phyloP scores from a whole-genome alignment of 2,329 filamentous ascomycete species.

The Ciborinia camelliae region DNA sequence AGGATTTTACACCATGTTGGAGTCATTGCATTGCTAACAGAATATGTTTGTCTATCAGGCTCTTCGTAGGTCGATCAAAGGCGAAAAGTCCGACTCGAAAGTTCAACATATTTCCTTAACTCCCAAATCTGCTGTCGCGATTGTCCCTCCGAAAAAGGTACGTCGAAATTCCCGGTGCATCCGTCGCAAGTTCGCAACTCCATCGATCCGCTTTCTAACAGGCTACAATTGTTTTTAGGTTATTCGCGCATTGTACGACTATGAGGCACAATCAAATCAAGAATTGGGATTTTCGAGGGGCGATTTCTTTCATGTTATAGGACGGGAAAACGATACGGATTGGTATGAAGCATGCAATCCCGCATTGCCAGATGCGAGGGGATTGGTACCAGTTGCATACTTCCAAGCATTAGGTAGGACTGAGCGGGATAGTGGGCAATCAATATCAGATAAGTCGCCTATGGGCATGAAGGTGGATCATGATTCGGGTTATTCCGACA shows the following conservation, averaged over 20 bases:
- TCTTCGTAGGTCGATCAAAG: constrained; percentile 67
- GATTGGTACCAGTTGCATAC: constrained; percentile 88
- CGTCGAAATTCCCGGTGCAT: constrained; percentile 32
- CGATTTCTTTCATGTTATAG: constrained; percentile 98
- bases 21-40: constrained; percentile 27
- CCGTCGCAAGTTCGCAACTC: no score
- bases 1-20: not conserved
- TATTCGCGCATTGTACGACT: constrained; percentile 94
- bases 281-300: constrained; percentile 90
- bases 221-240: constrained; percentile 55
- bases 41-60: constrained; percentile 42
- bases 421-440: constrained; percentile 77
- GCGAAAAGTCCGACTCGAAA: constrained; percentile 59
- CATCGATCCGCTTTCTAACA: constrained; percentile 2
- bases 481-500: constrained; percentile 85
- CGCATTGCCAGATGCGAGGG: constrained; percentile 77
- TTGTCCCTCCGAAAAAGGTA: constrained; percentile 71
- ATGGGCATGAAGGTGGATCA: constrained; percentile 63
- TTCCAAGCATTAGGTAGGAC: constrained; percentile 92
- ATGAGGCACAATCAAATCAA: constrained; percentile 70
- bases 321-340: constrained; percentile 86
- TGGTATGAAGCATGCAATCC: constrained; percentile 99
- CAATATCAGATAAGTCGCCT: constrained; percentile 52
- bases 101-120: constrained; percentile 63
- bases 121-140: constrained; percentile 66